Conservation (phyloP, 106 monocot genomes). For the Chionographis japonica region DNA sequence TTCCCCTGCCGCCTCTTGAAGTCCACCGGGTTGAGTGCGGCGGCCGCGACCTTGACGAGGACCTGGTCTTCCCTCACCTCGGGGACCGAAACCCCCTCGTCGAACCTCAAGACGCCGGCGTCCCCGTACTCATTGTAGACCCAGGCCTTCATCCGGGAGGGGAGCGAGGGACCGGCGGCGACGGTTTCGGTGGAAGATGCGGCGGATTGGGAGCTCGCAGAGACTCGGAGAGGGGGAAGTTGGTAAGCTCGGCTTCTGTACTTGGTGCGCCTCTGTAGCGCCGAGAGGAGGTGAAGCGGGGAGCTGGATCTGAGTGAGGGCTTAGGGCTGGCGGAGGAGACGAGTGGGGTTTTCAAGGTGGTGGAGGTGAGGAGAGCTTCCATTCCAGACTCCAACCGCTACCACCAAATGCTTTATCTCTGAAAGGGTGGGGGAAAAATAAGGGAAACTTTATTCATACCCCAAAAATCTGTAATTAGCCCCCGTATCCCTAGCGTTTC, state of each 20-base stretch:
- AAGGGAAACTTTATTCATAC: no score
- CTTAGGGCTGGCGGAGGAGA: background rate
- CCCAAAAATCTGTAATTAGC: no score
- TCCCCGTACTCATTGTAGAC: slow-evolving; percentile 80
- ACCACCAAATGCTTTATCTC: no score
- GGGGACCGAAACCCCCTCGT: slow-evolving; percentile 60
- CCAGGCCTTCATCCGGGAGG: slow-evolving; percentile 82
- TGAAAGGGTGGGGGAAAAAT: no score
- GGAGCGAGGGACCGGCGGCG: slow-evolving; percentile 15
- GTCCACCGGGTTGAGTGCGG: slow-evolving; percentile 89
- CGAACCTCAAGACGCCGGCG: slow-evolving; percentile 45
- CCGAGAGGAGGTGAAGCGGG: no score
- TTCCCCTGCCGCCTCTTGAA: slow-evolving; percentile 86
- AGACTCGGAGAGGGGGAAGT: slow-evolving; percentile 6
- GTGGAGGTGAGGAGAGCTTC: slow-evolving; percentile 6
- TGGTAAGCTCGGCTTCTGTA: background rate
- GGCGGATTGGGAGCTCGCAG: slow-evolving; percentile 17
- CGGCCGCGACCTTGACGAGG: slow-evolving; percentile 77
- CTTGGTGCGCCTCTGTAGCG: no score
- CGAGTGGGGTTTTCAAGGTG: background rate
- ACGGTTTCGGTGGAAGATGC: slow-evolving; percentile 13
- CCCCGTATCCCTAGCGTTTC: no score
- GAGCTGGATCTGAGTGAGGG: no score
- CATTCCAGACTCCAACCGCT: background rate
- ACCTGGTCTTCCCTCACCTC: slow-evolving; percentile 80